phyloP scores from a whole-genome alignment of 2,329 filamentous ascomycete species.

The Pseudogymnoascus sp. region DNA sequence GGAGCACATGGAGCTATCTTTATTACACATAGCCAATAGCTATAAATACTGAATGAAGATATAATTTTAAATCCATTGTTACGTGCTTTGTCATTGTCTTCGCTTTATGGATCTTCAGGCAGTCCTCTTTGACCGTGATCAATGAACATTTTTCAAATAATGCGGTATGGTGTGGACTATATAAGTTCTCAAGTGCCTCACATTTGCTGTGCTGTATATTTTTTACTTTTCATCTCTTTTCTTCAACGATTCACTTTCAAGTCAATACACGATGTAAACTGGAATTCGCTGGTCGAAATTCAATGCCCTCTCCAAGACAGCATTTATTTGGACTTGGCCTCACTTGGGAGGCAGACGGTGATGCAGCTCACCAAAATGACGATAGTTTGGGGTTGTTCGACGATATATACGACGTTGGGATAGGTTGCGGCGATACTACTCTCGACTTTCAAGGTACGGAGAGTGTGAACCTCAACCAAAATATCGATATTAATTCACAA shows the following conservation, averaged over 20 bases:
- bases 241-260: background rate
- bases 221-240: background rate
- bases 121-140: background rate
- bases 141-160: background rate
- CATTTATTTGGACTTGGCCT: conserved; percentile 1
- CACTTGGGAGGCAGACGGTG: background rate
- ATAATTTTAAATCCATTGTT: conserved; percentile 1
- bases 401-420: background rate
- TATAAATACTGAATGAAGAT: background rate
- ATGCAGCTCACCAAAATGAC: background rate
- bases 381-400: background rate
- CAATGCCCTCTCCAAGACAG: background rate
- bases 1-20: background rate
- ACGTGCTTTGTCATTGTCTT: background rate
- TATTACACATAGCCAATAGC: background rate
- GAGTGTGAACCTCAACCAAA: background rate
- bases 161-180: background rate
- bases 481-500: background rate
- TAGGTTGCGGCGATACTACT: background rate
- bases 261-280: background rate
- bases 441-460: background rate
- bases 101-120: background rate
- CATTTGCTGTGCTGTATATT: background rate
- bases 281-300: background rate
- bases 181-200: background rate